A percentile compares a stretch with the other conserved stretches of the same genome.
Conservation (phyloP, 176 grass and related monocot species). For the Zoysia japonica region DNA sequence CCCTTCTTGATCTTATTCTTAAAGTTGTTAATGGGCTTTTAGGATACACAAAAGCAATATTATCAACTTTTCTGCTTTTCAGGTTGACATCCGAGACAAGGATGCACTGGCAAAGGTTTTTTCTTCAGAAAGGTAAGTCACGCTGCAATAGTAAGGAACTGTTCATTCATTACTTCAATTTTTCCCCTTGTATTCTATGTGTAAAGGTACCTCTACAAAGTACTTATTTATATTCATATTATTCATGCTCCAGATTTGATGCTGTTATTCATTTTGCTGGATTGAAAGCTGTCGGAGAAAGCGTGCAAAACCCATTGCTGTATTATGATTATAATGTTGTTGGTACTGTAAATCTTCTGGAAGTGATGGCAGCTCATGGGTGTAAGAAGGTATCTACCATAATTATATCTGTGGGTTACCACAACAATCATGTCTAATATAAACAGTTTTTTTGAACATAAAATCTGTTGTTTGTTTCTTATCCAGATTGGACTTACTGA, state of each 20-base stretch:
- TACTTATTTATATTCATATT: constrained; percentile 29
- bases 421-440: neutral
- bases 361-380: constrained; percentile 89
- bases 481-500: constrained; percentile 21
- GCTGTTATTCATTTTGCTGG: constrained; percentile 97
- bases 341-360: constrained; percentile 88
- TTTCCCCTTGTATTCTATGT: constrained; percentile 22
- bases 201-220: neutral
- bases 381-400: constrained; percentile 83
- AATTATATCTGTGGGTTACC: constrained; percentile 13
- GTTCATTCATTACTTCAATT: constrained; percentile 26
- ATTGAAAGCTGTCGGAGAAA: constrained; percentile 94
- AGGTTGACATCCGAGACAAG: constrained; percentile 89
- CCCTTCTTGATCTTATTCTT: constrained; percentile 5
- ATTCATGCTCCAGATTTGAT: constrained; percentile 66
- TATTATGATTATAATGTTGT: constrained; percentile 89
- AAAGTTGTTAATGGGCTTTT: neutral
- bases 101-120: constrained; percentile 70
- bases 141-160: neutral
- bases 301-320: constrained; percentile 89
- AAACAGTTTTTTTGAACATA: constrained; percentile 5
- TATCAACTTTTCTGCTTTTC: constrained; percentile 43
- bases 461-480: constrained; percentile 8
- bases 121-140: constrained; percentile 68
- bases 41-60: neutral